Evolutionary conservation across 768 basidiomycete genomes (phyloP).

Genomic region (Pulveroboletus sp.): DNA sequence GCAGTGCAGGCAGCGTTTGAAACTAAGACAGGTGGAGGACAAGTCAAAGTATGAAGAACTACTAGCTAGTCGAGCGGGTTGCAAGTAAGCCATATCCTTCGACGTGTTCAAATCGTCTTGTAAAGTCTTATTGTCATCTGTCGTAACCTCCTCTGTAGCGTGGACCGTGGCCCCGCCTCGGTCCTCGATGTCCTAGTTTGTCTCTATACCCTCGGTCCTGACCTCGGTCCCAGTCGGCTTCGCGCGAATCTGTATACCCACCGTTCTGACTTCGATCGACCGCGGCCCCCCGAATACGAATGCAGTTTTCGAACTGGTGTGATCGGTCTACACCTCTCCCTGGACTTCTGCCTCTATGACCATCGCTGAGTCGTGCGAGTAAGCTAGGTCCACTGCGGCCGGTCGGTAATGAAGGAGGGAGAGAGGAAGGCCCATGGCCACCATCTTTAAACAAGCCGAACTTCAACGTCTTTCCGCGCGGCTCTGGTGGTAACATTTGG

Average conservation of each 20-base stretch:
- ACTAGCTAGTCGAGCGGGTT: not conserved
- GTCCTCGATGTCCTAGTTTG: constrained; percentile 15
- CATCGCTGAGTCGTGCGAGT: constrained; percentile 32
- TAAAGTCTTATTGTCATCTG: constrained; percentile 45
- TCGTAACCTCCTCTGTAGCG: constrained; percentile 46
- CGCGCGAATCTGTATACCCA: constrained; percentile 10
- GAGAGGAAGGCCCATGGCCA: constrained; percentile 19
- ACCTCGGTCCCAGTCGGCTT: constrained; percentile 13
- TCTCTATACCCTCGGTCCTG: constrained; percentile 21
- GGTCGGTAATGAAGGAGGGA: constrained; percentile 10
- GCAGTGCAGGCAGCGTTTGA: not conserved
- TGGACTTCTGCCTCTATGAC: constrained; percentile 3
- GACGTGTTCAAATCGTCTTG: constrained; percentile 1
- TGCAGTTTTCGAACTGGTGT: constrained; percentile 1
- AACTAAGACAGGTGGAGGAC: not conserved
- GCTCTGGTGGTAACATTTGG: constrained; percentile 4
- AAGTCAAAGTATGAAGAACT: not conserved
- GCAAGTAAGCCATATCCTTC: constrained; percentile 8
- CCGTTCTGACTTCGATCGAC: constrained; percentile 9
- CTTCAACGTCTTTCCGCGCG: constrained; percentile 31
- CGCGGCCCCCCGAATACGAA: constrained; percentile 32
- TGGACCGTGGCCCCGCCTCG: constrained; percentile 32
- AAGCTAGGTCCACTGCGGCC: constrained; percentile 27
- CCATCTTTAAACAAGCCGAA: constrained; percentile 35
- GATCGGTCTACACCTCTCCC: constrained; percentile 4